Conservation (phyloP, 2,329 filamentous ascomycete genomes). For the Neofusicoccum cordaticola region DNA sequence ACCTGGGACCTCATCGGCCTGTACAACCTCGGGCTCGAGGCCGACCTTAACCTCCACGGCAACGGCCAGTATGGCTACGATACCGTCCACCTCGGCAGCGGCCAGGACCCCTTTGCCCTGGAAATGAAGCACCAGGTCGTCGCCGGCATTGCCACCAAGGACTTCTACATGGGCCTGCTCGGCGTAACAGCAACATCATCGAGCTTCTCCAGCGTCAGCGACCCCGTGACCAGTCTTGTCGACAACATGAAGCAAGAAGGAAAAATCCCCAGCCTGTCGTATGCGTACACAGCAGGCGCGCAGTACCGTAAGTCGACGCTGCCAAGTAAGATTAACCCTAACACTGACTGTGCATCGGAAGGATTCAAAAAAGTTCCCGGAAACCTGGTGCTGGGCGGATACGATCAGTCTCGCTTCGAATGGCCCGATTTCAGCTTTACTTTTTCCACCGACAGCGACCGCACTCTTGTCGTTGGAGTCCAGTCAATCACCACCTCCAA, state of each 20-base stretch:
- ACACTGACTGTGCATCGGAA: background rate
- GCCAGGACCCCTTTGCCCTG: constrained; percentile 21
- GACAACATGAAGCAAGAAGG: constrained; percentile 28
- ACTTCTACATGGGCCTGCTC: constrained; percentile 27
- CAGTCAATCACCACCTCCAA: too few relatives aligned
- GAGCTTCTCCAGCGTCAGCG: constrained; percentile 29
- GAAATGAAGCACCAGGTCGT: constrained; percentile 31
- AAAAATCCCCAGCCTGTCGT: constrained; percentile 35
- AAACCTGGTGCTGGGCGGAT: constrained; percentile 42
- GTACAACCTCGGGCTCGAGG: constrained; percentile 32
- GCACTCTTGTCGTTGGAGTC: too few relatives aligned
- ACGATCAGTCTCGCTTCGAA: constrained; percentile 39
- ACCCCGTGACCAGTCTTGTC: constrained; percentile 27
- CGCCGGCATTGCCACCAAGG: constrained; percentile 27
- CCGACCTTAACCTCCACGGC: constrained; percentile 26
- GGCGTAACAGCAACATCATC: constrained; percentile 19
- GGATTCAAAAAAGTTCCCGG: constrained; percentile 30
- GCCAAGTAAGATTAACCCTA: background rate
- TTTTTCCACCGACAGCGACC: too few relatives aligned
- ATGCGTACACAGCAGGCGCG: constrained; percentile 36
- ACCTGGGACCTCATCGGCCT: constrained; percentile 33
- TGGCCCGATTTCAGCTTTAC: constrained; percentile 25
- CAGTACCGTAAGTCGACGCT: constrained; percentile 24
- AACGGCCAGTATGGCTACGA: constrained; percentile 33
- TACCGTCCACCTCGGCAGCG: constrained; percentile 28